A percentile compares a stretch with the other conserved stretches of the same genome.
Evolutionary conservation across 768 basidiomycete genomes (phyloP).

Genomic region (Mycena galopus): DNA sequence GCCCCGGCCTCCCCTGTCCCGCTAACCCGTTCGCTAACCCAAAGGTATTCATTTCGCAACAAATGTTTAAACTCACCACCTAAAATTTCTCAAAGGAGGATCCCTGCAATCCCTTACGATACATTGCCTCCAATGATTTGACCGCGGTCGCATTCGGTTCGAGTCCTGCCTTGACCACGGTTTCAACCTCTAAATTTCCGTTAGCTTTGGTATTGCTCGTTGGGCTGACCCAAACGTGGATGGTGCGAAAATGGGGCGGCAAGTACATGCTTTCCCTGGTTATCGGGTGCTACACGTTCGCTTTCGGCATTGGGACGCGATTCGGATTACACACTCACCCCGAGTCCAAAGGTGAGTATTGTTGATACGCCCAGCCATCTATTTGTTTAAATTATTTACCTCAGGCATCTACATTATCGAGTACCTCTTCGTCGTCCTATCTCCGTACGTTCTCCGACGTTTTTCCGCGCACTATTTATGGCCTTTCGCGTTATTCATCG

Average conservation of each 20-base stretch:
- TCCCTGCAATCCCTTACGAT: constrained; percentile 39
- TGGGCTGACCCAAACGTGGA: constrained; percentile 59
- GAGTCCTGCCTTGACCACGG: constrained; percentile 28
- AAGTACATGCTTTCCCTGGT: constrained; percentile 74
- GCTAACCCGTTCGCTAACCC: constrained; percentile 63
- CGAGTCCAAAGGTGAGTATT: constrained; percentile 54
- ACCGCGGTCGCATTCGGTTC: constrained; percentile 65
- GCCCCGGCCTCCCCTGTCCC: constrained; percentile 43
- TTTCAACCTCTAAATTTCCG: neutral
- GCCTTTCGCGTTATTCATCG: neutral
- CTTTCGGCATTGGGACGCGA: constrained; percentile 67
- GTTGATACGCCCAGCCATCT: too few relatives aligned
- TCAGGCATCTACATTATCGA: constrained; percentile 62
- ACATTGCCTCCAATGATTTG: constrained; percentile 67
- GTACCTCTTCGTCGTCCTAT: constrained; percentile 72
- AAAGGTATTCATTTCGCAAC: constrained; percentile 31
- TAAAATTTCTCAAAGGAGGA: neutral
- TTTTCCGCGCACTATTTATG: neutral
- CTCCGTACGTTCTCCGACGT: constrained; percentile 48
- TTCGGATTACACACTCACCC: constrained; percentile 68
- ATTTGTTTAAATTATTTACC: neutral
- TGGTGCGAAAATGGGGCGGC: constrained; percentile 59
- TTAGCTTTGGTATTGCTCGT: constrained; percentile 54
- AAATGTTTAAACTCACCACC: neutral
- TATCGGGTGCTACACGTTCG: constrained; percentile 72